Evolutionary conservation across 164 flowering plant species (phyloP), one percentile per base, ranked within the genome.

Genomic region (Houttuynia cordata): DNA sequence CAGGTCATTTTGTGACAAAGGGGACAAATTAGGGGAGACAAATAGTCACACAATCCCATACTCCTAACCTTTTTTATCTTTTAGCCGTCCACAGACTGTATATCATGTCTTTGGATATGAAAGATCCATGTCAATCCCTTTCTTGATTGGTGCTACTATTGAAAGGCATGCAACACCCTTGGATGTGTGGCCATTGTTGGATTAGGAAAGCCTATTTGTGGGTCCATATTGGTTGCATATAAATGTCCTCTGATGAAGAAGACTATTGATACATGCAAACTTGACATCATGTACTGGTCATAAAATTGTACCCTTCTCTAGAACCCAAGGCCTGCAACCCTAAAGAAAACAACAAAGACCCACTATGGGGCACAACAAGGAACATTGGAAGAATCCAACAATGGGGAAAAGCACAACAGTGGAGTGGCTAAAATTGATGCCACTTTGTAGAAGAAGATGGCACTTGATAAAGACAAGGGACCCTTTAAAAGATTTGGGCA

Each of bases 371-470:
- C 49, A 45, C 49, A 45, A 45, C 17, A 17, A 45, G 49, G 49
- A 45, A 45, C 17, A 45, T 45, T 12, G 17, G 49, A 45, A 45
- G 49, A 45, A 45, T 45, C 49, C 49, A 0, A 10, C 12, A 10
- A 45, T 12, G 49, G 17, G n/a, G 49, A 45, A 45, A 45, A 17
- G 49, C 14, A 45, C 49, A 45, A 45, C 49, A 45, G 49, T 45
- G 57, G 21, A 17, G 17, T 15, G 34, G 24, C 30, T 23, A 10
- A 20, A 54, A 54, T 23, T 54, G 57, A 24, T 54, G 57, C 57
- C 57, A 54, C 57, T 54, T 54, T 54, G 19, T 24, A 30, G 57
- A 2, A 14, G 57, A 54, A 54, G 57, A 54, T 54, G 57, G 57
- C 18, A 24, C 57, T 54, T 10, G 49, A 14, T 12, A 45, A 45